Base-by-base conservation (phyloP, 2,329 filamentous ascomycete genomes). In the Fusarium sp. region DNA sequence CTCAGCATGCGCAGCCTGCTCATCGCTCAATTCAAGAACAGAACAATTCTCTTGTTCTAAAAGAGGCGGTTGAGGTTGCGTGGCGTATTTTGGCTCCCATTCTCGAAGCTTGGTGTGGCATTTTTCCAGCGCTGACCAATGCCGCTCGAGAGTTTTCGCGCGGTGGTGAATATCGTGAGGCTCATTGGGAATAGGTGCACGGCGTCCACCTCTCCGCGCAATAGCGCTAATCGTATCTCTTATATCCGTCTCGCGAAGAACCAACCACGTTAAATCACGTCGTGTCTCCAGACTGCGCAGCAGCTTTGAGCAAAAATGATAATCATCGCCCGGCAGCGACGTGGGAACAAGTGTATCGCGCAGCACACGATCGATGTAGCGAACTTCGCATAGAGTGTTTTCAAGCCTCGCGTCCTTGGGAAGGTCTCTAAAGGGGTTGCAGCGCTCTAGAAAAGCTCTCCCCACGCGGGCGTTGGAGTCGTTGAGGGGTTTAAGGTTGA, bases 61-160 rank as follows among this genome's bases (percentile, higher is more conserved):
- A 3, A 63, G 20, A 0, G 65, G 65, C 28, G 43, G 59, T 2
- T 61, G 48, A 3, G 33, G 20, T 8, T 65, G 49, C 1, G 65
- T 56, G 2, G 65, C 44, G 1, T 66, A 66, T 41, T 47, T 68
- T 3, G 52, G 49, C 26, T 68, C 60, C 59, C 66, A 68, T 23
- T 68, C 59, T 47, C 59, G 38, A 6, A 68, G 39, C n/a, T 35
- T 68, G 63, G 63, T 35, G 18, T 64, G 53, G 38, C 59, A 64
- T 64, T 64, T 64, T 64, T 64, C 59, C 61, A 53, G 48, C 53
- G 60, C 39, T 55, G 59, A 64, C 65, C 65, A 68, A 39, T 68
- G 60, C 6, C 28, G 23, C 8, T 60, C 44, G 7, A 68, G 66
- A 37, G 65, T 48, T 24, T 55, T 48, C 4, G 42, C 48, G 24